Conservation (phyloP, 352 stramenopile genomes). For the Chrysophaeum taylorii region DNA sequence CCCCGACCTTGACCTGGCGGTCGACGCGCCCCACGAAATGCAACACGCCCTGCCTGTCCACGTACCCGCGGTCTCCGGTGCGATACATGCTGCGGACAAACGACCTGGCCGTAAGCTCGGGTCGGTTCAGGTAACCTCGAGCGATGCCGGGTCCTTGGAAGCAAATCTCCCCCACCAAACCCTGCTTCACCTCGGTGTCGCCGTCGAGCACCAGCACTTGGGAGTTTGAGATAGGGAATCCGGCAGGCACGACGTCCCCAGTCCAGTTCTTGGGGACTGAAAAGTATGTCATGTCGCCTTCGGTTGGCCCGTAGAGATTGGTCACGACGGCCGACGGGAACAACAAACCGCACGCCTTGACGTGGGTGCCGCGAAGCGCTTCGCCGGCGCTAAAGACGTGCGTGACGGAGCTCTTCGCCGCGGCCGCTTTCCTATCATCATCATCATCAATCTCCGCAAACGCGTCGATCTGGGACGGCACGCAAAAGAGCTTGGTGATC, state of each 20-base stretch:
- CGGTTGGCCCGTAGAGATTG: neutral
- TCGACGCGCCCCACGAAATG: neutral
- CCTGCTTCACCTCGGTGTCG: neutral
- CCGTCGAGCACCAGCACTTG: neutral
- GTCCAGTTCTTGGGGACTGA: neutral
- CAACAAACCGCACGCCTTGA: neutral
- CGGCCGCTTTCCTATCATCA: neutral
- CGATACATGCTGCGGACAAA: neutral
- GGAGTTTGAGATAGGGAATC: neutral
- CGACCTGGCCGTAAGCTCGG: neutral
- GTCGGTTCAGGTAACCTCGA: neutral
- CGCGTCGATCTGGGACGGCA: neutral
- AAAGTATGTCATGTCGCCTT: neutral
- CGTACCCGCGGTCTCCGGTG: neutral
- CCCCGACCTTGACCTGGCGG: neutral
- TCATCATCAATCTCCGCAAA: neutral
- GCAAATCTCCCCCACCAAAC: neutral
- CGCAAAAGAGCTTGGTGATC: neutral
- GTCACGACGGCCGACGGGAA: neutral
- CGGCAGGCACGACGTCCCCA: neutral
- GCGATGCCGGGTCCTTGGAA: conserved; percentile 1
- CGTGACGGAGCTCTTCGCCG: too few species aligned
- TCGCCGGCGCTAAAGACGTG: neutral
- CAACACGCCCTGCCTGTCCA: neutral
- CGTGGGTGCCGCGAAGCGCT: neutral